phyloP scores from a whole-genome alignment of 2,329 filamentous ascomycete species.

The Fusarium lateritium region DNA sequence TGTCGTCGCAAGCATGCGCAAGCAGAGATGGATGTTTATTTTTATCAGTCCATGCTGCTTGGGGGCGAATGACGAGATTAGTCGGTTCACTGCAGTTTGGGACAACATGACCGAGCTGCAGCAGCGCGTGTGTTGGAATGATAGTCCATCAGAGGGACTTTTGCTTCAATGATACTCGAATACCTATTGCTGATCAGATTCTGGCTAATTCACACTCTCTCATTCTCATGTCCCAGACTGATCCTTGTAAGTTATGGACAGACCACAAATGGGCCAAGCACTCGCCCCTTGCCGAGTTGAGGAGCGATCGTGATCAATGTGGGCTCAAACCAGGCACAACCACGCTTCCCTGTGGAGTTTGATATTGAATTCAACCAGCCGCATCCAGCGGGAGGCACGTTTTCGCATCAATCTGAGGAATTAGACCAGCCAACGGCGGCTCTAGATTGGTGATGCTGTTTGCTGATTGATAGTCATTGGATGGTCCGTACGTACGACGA shows the following conservation, averaged over 20 bases:
- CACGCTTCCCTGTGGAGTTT: constrained; percentile 32
- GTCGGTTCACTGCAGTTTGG: constrained; percentile 1
- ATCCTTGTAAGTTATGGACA: constrained; percentile 21
- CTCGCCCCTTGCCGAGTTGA: constrained; percentile 25
- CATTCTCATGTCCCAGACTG: constrained; percentile 9
- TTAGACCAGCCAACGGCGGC: constrained; percentile 5
- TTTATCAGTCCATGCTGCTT: constrained; percentile 3
- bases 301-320: constrained; percentile 39
- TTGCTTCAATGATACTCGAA: background rate
- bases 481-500: background rate
- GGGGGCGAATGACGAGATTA: background rate
- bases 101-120: background rate
- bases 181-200: constrained; percentile 3
- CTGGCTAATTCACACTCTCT: constrained; percentile 5
- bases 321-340: constrained; percentile 34
- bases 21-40: constrained; percentile 12
- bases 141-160: background rate
- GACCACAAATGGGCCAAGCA: constrained; percentile 31
- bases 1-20: constrained; percentile 24
- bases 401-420: constrained; percentile 6
- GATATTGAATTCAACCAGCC: constrained; percentile 36
- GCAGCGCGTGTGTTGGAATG: background rate
- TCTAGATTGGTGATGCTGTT: background rate
- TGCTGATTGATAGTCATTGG: background rate
- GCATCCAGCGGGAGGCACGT: constrained; percentile 30